Conservation (phyloP, 148 eudicot genomes). For the Talinum fruticosum region DNA sequence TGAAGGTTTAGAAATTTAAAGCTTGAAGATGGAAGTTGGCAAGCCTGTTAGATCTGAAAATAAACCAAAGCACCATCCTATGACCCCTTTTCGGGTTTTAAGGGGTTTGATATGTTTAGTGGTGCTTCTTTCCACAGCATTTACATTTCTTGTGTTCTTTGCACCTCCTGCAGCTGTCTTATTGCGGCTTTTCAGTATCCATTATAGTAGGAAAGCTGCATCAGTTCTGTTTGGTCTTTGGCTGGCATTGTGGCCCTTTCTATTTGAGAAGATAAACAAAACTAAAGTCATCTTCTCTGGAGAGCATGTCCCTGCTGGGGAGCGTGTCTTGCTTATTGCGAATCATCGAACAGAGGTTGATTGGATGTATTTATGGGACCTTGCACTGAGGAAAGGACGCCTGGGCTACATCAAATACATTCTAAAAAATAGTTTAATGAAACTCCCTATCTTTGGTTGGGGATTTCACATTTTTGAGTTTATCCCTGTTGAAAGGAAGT, state of each 20-base stretch:
- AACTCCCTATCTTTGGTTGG: slow-evolving; percentile 77
- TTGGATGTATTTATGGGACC: slow-evolving; percentile 88
- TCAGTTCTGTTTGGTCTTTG: slow-evolving; percentile 59
- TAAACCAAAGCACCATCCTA: slow-evolving; percentile 42
- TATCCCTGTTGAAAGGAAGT: slow-evolving; percentile 73
- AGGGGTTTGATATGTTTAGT: slow-evolving; percentile 65
- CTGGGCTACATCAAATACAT: slow-evolving; percentile 69
- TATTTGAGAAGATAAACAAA: slow-evolving; percentile 74
- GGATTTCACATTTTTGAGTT: slow-evolving; percentile 75
- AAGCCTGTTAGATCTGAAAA: slow-evolving; percentile 33
- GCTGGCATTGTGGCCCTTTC: slow-evolving; percentile 75
- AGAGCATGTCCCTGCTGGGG: slow-evolving; percentile 49
- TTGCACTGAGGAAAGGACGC: slow-evolving; percentile 65
- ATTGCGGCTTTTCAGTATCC: slow-evolving; percentile 49
- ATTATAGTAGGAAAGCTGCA: slow-evolving; percentile 51
- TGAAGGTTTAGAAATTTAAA: slow-evolving; percentile 18
- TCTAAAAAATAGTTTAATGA: slow-evolving; percentile 77
- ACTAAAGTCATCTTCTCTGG: slow-evolving; percentile 69
- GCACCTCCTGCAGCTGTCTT: slow-evolving; percentile 41
- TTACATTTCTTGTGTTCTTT: slow-evolving; percentile 54
- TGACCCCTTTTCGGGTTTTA: slow-evolving; percentile 51
- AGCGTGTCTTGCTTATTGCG: slow-evolving; percentile 70
- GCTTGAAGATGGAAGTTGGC: slow-evolving; percentile 55
- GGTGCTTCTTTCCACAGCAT: slow-evolving; percentile 57
- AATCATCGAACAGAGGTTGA: slow-evolving; percentile 90